These are phyloP conservation scores for Plantago ovata DNA, from an alignment of 257 asterid genomes.

Conservation along the genomic window DNA sequence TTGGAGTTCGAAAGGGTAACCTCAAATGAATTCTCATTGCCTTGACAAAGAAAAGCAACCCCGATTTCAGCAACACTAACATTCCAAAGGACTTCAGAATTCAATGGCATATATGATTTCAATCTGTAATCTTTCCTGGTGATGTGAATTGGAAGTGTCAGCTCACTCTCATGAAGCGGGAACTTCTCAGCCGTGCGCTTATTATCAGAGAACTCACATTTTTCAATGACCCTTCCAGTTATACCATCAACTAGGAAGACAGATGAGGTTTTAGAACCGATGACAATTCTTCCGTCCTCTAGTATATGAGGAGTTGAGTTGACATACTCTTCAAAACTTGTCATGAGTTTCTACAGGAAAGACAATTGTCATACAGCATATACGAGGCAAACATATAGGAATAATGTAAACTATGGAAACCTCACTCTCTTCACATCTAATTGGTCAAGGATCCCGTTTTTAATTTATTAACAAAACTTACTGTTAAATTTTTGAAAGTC, in stretches of 20 bases:
- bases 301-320: slow-evolving; percentile 92
- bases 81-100: slow-evolving; percentile 80
- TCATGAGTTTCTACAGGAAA: slow-evolving; percentile 65
- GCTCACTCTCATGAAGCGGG: slow-evolving; percentile 32
- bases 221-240: slow-evolving; percentile 65
- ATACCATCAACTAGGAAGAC: slow-evolving; percentile 74
- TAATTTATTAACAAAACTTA: background rate
- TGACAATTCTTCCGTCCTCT: slow-evolving; percentile 90
- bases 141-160: slow-evolving; percentile 58
- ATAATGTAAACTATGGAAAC: background rate
- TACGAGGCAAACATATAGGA: slow-evolving; percentile 13
- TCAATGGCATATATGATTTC: slow-evolving; percentile 66
- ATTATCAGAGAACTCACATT: slow-evolving; percentile 47
- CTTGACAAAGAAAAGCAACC: slow-evolving; percentile 83
- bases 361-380: slow-evolving; percentile 4
- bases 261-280: slow-evolving; percentile 72
- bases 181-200: slow-evolving; percentile 28
- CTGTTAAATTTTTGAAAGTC: background rate
- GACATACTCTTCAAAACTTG: slow-evolving; percentile 73
- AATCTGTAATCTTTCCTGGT: slow-evolving; percentile 86
- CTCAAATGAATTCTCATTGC: slow-evolving; percentile 38
- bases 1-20: slow-evolving; percentile 35
- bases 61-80: slow-evolving; percentile 87
- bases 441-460: background rate
- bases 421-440: background rate